A percentile compares a stretch with the other conserved stretches of the same genome.
These are phyloP conservation scores for Lumnitzera littorea DNA, from an alignment of 345 rosid genomes.

Conservation along the genomic window DNA sequence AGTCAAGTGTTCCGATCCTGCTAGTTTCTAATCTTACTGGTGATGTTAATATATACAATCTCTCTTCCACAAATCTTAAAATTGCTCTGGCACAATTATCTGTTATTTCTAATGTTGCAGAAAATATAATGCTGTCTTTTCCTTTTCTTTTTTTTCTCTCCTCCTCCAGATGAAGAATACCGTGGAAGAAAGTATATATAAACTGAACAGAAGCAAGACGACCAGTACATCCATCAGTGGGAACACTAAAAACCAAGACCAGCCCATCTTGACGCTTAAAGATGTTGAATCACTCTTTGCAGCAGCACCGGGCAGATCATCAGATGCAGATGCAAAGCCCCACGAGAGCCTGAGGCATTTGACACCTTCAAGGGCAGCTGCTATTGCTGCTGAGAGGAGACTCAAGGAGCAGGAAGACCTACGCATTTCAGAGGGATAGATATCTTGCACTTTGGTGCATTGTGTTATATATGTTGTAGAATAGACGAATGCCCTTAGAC, in stretches of 20 bases:
- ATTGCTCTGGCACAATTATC: no score
- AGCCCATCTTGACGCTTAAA: slow-evolving; percentile 62
- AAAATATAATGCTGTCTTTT: not conserved
- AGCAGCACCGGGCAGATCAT: slow-evolving; percentile 17
- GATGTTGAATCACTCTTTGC: slow-evolving; percentile 79
- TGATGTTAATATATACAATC: no score
- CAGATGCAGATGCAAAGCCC: slow-evolving; percentile 28
- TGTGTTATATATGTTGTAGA: no score
- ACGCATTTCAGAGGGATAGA: no score
- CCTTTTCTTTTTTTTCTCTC: not conserved
- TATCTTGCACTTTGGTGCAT: no score
- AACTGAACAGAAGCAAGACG: slow-evolving; percentile 75
- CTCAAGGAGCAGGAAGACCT: slow-evolving; percentile 21
- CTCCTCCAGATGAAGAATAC: slow-evolving; percentile 54
- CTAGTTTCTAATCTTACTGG: no score
- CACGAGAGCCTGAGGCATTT: slow-evolving; percentile 46
- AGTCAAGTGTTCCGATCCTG: no score
- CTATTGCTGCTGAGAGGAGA: slow-evolving; percentile 86
- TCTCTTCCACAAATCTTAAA: no score
- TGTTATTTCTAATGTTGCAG: no score
- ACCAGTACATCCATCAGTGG: slow-evolving; percentile 58
- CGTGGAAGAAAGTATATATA: slow-evolving; percentile 88
- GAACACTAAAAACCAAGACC: slow-evolving; percentile 85
- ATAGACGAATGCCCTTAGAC: no score
- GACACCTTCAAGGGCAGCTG: slow-evolving; percentile 82